Conservation (phyloP, 441 rosid genomes). For the Omphalea diandra region DNA sequence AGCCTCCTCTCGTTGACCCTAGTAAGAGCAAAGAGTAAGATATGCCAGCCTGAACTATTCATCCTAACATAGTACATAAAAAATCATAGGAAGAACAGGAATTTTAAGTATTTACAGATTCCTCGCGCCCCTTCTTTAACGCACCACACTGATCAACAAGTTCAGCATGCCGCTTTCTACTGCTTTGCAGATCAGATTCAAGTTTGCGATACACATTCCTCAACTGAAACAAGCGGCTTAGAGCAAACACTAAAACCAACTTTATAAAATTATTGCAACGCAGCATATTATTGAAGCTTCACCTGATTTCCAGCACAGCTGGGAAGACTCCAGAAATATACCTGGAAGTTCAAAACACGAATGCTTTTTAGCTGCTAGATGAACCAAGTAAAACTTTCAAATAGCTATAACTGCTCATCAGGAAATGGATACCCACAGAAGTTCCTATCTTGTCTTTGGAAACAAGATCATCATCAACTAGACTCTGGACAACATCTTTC, state of each 20-base stretch:
- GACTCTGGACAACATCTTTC: constrained; percentile 89
- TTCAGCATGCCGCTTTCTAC: constrained; percentile 61
- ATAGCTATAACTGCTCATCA: not conserved
- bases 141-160: constrained; percentile 65
- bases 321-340: constrained; percentile 96
- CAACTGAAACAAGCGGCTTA: constrained; percentile 43
- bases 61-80: not conserved
- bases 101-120: constrained; percentile 53
- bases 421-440: constrained; percentile 44
- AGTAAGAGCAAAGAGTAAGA: constrained; percentile 13
- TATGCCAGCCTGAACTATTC: not conserved
- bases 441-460: constrained; percentile 86
- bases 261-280: not conserved
- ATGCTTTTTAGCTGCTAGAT: not conserved
- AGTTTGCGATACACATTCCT: constrained; percentile 61
- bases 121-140: constrained; percentile 84
- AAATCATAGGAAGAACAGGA: constrained; percentile 3
- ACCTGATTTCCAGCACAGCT: constrained; percentile 98
- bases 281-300: constrained; percentile 14
- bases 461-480: constrained; percentile 93
- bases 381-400: too few species aligned
- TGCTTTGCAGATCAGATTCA: constrained; percentile 66
- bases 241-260: not conserved
- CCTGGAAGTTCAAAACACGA: constrained; percentile 43
- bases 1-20: constrained; percentile 82